A percentile compares a stretch with the other conserved stretches of the same genome.
phyloP scores from a whole-genome alignment of 2,329 filamentous ascomycete species.

The Curvularia spicifera region DNA sequence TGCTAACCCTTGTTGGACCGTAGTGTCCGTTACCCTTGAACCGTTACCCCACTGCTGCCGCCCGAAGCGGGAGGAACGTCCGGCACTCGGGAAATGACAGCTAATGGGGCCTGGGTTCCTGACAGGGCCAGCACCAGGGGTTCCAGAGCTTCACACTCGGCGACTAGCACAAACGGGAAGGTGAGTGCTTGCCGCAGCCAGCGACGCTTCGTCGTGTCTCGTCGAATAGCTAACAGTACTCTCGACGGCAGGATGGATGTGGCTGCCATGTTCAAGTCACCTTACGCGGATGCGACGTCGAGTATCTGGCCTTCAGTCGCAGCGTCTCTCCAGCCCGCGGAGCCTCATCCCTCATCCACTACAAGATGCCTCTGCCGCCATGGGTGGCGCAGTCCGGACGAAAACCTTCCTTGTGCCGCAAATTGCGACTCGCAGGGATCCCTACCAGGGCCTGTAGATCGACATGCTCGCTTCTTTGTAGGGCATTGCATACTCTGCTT shows the following conservation, averaged over 20 bases:
- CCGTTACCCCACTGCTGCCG: slow-evolving; percentile 15
- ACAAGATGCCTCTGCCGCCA: no score
- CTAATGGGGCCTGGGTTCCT: slow-evolving; percentile 9
- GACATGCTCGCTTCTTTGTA: slow-evolving; percentile 3
- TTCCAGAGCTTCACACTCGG: background rate
- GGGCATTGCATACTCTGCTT: slow-evolving; percentile 13
- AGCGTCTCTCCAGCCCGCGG: background rate
- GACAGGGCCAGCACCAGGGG: slow-evolving; percentile 8
- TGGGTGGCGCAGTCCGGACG: background rate
- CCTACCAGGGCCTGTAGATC: slow-evolving; percentile 9
- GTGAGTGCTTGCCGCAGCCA: slow-evolving; percentile 2
- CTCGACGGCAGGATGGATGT: background rate
- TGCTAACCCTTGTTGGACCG: background rate
- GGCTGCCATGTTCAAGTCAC: no score
- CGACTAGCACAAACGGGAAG: slow-evolving; percentile 11
- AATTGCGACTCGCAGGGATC: slow-evolving; percentile 11
- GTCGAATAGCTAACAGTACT: background rate
- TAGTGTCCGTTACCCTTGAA: slow-evolving; percentile 13
- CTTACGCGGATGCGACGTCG: no score
- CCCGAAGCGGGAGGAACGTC: slow-evolving; percentile 16
- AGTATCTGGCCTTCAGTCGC: background rate
- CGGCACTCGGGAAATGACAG: slow-evolving; percentile 11
- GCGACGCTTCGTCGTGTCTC: background rate
- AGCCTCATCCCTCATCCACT: background rate
- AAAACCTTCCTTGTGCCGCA: slow-evolving; percentile 2